Evolutionary conservation across 2,329 filamentous ascomycete genomes (phyloP).

Genomic region (Trichoderma simmonsii): DNA sequence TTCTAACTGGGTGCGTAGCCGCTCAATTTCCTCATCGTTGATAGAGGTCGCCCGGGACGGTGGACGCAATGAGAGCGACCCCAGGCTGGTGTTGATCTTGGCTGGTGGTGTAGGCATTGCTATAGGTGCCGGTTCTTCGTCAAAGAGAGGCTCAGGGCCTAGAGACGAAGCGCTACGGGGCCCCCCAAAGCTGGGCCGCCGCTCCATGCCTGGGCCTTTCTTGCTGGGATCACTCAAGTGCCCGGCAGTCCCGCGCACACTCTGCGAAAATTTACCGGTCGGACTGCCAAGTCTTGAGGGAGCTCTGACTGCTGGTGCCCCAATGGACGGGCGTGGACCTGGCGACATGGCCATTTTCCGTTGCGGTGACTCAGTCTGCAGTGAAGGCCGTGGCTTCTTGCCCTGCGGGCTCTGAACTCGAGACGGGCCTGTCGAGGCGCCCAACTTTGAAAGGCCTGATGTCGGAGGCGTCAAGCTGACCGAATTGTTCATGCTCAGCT

Average conservation of each 20-base stretch:
- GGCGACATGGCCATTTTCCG: conserved; percentile 65
- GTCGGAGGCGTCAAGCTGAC: conserved; percentile 63
- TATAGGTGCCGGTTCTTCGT: conserved; percentile 55
- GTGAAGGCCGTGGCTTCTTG: conserved; percentile 69
- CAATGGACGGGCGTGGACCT: conserved; percentile 54
- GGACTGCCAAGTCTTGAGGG: conserved; percentile 38
- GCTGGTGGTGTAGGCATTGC: conserved; percentile 46
- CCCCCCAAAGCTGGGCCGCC: conserved; percentile 48
- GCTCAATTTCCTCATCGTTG: conserved; percentile 70
- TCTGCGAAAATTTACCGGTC: conserved; percentile 61
- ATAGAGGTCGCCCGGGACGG: conserved; percentile 50
- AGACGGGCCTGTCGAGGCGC: conserved; percentile 73
- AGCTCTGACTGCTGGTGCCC: conserved; percentile 45
- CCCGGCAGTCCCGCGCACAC: conserved; percentile 57
- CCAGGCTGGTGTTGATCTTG: conserved; percentile 52
- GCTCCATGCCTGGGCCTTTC: conserved; percentile 44
- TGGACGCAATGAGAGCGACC: conserved; percentile 54
- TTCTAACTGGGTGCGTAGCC: conserved; percentile 69
- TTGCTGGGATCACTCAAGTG: conserved; percentile 62
- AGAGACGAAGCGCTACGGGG: conserved; percentile 60
- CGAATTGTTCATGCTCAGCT: conserved; percentile 51
- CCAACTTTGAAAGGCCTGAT: conserved; percentile 72
- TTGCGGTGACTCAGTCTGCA: conserved; percentile 86
- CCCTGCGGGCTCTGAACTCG: conserved; percentile 68
- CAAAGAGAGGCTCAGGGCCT: conserved; percentile 49